A percentile compares a stretch with the other conserved stretches of the same genome.
phyloP scores from a whole-genome alignment of 805 yeast species.

The Suhomyces sp. region DNA sequence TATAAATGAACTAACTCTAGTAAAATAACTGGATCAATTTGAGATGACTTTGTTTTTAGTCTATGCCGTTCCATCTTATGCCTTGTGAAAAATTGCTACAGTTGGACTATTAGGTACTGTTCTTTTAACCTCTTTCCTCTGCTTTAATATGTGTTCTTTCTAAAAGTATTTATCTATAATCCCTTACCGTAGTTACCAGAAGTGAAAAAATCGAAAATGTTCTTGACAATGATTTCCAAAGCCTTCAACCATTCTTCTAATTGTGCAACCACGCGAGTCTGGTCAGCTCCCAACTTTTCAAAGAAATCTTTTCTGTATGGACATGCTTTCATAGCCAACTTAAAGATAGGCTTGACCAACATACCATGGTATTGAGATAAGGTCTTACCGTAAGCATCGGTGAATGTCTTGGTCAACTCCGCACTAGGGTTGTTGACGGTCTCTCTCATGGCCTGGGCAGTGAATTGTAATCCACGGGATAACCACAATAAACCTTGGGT shows the following conservation, averaged over 20 bases:
- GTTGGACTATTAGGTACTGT: too few relatives aligned
- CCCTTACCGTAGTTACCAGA: slow-evolving; percentile 89
- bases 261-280: slow-evolving; percentile 63
- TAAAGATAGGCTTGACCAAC: slow-evolving; percentile 82
- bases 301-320: slow-evolving; percentile 88
- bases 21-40: too few relatives aligned
- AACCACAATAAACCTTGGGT: slow-evolving; percentile 92
- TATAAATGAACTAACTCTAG: too few relatives aligned
- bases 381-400: slow-evolving; percentile 80
- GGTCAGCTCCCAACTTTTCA: slow-evolving; percentile 75
- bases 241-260: slow-evolving; percentile 73
- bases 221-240: slow-evolving; percentile 68
- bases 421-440: slow-evolving; percentile 60
- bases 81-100: too few relatives aligned
- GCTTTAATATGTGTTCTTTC: too few relatives aligned
- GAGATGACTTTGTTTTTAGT: too few relatives aligned
- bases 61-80: too few relatives aligned
- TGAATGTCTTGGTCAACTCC: slow-evolving; percentile 76
- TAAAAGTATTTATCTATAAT: slow-evolving; percentile 46
- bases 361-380: slow-evolving; percentile 78
- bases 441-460: slow-evolving; percentile 86
- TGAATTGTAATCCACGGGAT: slow-evolving; percentile 80
- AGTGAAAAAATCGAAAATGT: slow-evolving; percentile 71
- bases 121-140: too few relatives aligned
- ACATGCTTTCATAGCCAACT: slow-evolving; percentile 92